Evolutionary conservation across 768 basidiomycete species (phyloP), one percentile per base, ranked within the genome.

Genomic region (Naganishia vishniacii): DNA sequence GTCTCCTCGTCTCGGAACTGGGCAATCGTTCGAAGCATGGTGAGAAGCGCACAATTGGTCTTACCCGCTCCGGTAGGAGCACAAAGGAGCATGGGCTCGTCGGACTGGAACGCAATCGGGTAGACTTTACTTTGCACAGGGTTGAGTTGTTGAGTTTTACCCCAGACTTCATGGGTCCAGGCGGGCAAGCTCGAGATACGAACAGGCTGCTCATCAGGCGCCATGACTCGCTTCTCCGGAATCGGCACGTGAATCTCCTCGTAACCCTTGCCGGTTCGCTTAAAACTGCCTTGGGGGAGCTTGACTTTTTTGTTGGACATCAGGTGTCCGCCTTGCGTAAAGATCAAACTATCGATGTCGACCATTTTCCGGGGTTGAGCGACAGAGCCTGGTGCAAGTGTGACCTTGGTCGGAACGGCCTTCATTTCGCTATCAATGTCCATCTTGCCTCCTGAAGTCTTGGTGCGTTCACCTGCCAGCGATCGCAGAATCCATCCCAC

Each of bases 221-320:
- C 79, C 3, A 82, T 79, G 0, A 83, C 81, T 67, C 87, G 85
- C 65, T 85, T 82, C 80, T 93, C 93, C 11, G 92, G 92, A 0
- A 89, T 87, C 4, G 93, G 93, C 0, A 99, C 89, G 67, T 97
- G 92, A 32, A 99, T 93, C 77, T 99, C 95, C 75, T 98, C 95
- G 75, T 89, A 97, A 1, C 95, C 92, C 77, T 99, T 99, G 78
- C 88, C 86, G 18, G 89, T 84, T 48, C 94, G 87, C 79, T 98
- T 98, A 83, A 97, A 93, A 16, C 92, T 95, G 4, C 95, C 95
- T 42, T 95, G 91, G 0, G 95, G 95, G 3, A 98, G 85, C 75
- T 93, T 95, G 80, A 88, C 89, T 80, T 97, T 97, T 79, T 97
- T 97, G 81, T 98, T 97, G 16, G 90, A 90, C 94, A 98, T 99